A percentile compares a stretch with the other conserved stretches of the same genome.
Conservation (phyloP, 2,329 filamentous ascomycete genomes). For the Fusarium clavum region DNA sequence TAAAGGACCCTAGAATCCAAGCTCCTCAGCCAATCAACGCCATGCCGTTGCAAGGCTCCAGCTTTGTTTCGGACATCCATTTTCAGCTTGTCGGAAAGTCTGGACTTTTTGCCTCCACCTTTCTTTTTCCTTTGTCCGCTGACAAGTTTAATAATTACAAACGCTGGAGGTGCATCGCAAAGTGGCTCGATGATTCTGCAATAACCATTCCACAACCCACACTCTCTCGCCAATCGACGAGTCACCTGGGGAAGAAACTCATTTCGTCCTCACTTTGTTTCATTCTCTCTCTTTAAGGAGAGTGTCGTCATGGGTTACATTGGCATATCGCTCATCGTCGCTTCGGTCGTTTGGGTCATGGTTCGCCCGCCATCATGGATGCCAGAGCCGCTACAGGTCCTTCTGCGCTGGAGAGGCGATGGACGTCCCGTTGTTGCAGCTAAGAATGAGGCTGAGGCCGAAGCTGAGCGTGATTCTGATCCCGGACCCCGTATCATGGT, state of each 20-base stretch:
- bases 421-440: conserved; percentile 17
- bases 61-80: background rate
- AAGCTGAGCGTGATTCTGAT: conserved; percentile 7
- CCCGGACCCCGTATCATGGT: conserved; percentile 38
- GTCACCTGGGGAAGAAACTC: conserved; percentile 15
- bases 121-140: conserved; percentile 34
- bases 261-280: conserved; percentile 5
- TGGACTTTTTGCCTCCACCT: conserved; percentile 7
- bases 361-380: conserved; percentile 66
- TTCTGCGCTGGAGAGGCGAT: conserved; percentile 42
- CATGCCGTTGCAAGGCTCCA: conserved; percentile 27
- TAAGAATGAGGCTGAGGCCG: conserved; percentile 8
- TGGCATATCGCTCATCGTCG: conserved; percentile 71
- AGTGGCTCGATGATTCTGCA: conserved; percentile 48
- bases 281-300: background rate
- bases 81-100: background rate
- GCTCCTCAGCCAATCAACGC: conserved; percentile 26
- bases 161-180: conserved; percentile 3
- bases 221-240: conserved; percentile 36
- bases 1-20: conserved; percentile 1
- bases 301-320: conserved; percentile 63
- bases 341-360: conserved; percentile 68
- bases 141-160: conserved; percentile 28
- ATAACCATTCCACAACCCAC: conserved; percentile 48
- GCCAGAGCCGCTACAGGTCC: conserved; percentile 43